Base-by-base conservation (phyloP, 2,329 filamentous ascomycete species). In the Fusarium sp. region DNA sequence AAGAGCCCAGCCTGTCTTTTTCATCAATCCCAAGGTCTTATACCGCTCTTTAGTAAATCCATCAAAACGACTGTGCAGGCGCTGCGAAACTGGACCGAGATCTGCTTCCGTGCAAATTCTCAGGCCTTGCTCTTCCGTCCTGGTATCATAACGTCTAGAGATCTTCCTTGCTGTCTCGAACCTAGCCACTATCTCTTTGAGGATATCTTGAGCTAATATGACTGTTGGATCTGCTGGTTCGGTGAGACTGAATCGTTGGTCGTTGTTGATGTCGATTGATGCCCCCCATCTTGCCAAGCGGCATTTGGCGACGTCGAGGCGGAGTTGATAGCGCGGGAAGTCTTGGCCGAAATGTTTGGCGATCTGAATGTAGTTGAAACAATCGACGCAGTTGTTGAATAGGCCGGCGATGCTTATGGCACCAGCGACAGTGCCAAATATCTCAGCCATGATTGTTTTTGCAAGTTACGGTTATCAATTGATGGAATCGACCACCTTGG, bases 361-460 rank as follows among this genome's bases (percentile, higher is more conserved):
- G 3, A 84, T 74, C 52, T 85, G 81, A 52, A 85, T 67, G 67
- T 83, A 83, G 25, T 81, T 78, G 66, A 86, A 85, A 64, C 80
- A 83, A 40, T 81, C 78, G 43, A 86, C 77, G 49, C 80, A 83
- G 62, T 78, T 78, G 47, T 80, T 82, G 50, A 85, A 84, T 18
- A 81, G 64, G 4, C 75, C 67, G 25, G 81, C 82, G 5, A 85
- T 64, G 44, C 81, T 80, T 12, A 82, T 67, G 1, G 77, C 81
- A n/a, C 81, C 74, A 23, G 79, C 59, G 18, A 79, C 69, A 6
- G 60, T 54, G 23, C 75, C 64, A 49, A 80, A 80, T 16, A 64
- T 25, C 4, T 68, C 54, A 1, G 65, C 32, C 49, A 71, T 69
- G 4, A 2, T 12, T 21, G 7, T 7, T 21, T 12, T 40, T 21